These are phyloP conservation scores for Fusarium redolens DNA, from an alignment of 2,329 filamentous ascomycete genomes.

Conservation along the genomic window DNA sequence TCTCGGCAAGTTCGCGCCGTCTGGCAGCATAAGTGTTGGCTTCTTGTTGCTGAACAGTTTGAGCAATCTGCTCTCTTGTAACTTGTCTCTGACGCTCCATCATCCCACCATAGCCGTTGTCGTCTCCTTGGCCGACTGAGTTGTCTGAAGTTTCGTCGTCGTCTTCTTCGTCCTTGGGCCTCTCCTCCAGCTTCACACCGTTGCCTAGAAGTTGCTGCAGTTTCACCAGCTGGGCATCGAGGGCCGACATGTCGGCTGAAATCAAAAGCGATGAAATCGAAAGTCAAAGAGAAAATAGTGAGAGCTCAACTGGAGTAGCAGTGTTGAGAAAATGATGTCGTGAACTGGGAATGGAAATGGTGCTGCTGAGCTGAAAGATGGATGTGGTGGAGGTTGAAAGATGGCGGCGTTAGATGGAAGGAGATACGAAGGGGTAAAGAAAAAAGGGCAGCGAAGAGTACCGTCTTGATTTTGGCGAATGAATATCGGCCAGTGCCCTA, in stretches of 20 bases:
- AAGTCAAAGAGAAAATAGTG: background rate
- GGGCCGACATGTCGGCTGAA: constrained; percentile 31
- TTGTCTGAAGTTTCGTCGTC: background rate
- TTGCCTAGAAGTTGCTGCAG: constrained; percentile 39
- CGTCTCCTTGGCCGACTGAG: background rate
- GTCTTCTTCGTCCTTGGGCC: background rate
- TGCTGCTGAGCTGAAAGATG: background rate
- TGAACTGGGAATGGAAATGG: background rate
- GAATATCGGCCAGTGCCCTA: background rate
- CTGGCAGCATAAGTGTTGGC: constrained; percentile 2
- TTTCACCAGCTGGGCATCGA: constrained; percentile 36
- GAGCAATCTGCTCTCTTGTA: background rate
- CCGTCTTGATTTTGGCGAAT: background rate
- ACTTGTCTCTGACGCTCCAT: background rate
- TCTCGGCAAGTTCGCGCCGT: constrained; percentile 9
- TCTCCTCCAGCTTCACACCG: constrained; percentile 32
- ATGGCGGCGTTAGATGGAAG: background rate
- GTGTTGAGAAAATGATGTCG: background rate
- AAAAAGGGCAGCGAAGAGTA: constrained; percentile 5
- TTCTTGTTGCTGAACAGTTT: background rate
- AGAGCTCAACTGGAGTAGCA: background rate
- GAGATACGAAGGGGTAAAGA: background rate
- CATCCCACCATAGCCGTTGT: constrained; percentile 8
- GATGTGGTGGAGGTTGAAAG: background rate
- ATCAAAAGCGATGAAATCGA: background rate